Conservation (phyloP, 176 grass and related monocot species). For the Musa acuminata region DNA sequence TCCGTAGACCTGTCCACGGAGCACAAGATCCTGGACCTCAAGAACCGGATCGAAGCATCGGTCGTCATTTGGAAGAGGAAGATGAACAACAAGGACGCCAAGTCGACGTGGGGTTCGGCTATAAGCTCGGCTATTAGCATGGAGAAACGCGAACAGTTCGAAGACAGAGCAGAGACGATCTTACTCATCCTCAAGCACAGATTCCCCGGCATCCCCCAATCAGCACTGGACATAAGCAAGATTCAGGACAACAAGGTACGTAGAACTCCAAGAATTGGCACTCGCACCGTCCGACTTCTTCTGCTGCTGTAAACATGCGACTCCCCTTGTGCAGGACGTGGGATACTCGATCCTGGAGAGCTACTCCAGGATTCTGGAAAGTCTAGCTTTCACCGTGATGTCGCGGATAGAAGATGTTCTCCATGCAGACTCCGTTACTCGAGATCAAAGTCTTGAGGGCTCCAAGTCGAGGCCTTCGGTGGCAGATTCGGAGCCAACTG, state of each 20-base stretch:
- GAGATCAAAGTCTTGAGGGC: slow-evolving; percentile 36
- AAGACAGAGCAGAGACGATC: slow-evolving; percentile 89
- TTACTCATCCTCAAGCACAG: slow-evolving; percentile 88
- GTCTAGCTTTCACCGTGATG: slow-evolving; percentile 82
- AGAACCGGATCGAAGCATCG: slow-evolving; percentile 93
- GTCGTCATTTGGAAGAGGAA: slow-evolving; percentile 98
- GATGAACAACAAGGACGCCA: slow-evolving; percentile 88
- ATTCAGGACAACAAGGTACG: slow-evolving; percentile 88
- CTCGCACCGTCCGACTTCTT: too few relatives aligned
- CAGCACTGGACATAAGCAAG: slow-evolving; percentile 78
- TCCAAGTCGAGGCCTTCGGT: background rate
- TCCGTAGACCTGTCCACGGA: slow-evolving; percentile 78
- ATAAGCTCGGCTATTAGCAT: slow-evolving; percentile 73
- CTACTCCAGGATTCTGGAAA: slow-evolving; percentile 91
- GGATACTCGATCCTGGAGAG: slow-evolving; percentile 81
- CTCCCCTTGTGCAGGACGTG: slow-evolving; percentile 40
- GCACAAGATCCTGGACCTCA: slow-evolving; percentile 96
- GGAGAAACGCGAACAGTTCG: slow-evolving; percentile 97
- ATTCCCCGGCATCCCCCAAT: slow-evolving; percentile 88
- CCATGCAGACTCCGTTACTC: slow-evolving; percentile 40
- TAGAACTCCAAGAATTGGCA: background rate
- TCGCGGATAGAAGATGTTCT: slow-evolving; percentile 81
- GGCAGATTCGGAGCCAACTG: background rate
- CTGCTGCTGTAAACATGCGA: too few relatives aligned
- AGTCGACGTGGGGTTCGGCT: slow-evolving; percentile 71